Conservation (phyloP, 495 filamentous ascomycete species). For the Letharia lupina region DNA sequence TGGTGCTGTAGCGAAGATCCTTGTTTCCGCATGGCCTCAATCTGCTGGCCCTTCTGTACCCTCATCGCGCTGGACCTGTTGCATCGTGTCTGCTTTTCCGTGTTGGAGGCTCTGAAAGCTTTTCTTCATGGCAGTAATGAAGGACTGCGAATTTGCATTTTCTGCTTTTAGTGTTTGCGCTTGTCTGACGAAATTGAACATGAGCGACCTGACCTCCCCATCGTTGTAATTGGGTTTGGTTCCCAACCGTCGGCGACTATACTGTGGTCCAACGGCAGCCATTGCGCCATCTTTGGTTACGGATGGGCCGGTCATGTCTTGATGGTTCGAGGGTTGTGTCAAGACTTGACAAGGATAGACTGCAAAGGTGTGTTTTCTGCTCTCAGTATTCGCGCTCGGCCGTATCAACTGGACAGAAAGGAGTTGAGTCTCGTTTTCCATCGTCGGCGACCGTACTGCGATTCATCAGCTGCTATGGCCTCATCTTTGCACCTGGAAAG, state of each 20-base stretch:
- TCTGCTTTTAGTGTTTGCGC: background rate
- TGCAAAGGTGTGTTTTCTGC: background rate
- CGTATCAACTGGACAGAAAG: too few species aligned
- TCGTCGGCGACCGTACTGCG: too few species aligned
- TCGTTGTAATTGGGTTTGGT: background rate
- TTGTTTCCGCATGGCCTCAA: background rate
- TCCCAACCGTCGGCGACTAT: background rate
- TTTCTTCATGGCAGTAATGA: background rate
- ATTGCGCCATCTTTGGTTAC: background rate
- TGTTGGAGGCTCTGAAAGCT: background rate
- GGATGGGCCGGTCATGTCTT: background rate
- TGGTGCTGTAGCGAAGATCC: background rate
- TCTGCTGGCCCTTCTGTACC: background rate
- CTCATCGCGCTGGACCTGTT: background rate
- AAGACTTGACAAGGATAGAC: background rate
- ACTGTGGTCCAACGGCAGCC: background rate
- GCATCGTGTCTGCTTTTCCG: background rate
- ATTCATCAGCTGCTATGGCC: too few species aligned
- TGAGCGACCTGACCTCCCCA: background rate
- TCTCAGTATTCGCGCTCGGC: too few species aligned
- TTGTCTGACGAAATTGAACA: background rate
- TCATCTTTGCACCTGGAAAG: too few species aligned
- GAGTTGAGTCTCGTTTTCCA: too few species aligned
- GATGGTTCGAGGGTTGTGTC: background rate
- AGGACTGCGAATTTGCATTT: background rate